Conservation (phyloP, 2,329 filamentous ascomycete genomes). For the Byssoonygena ceratinophila region DNA sequence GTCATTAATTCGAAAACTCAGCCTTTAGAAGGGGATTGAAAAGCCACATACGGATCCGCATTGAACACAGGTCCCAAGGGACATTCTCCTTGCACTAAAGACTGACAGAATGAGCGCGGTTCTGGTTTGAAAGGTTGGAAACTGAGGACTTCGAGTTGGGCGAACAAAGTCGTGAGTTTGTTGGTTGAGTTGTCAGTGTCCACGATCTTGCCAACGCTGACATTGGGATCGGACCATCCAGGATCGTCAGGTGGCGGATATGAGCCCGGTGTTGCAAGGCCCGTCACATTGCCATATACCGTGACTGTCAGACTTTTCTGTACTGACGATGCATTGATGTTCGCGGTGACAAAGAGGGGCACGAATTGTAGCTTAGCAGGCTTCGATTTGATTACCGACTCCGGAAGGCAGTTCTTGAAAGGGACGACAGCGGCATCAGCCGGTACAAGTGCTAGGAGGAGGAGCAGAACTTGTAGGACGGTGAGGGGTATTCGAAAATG, state of each 20-base stretch:
- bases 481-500: background rate
- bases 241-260: conserved; percentile 52
- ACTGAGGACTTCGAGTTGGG: conserved; percentile 61
- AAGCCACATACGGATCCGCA: conserved; percentile 40
- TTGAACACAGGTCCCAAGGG: conserved; percentile 66
- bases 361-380: conserved; percentile 65
- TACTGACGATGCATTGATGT: conserved; percentile 45
- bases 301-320: conserved; percentile 52
- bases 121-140: conserved; percentile 56
- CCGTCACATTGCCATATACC: conserved; percentile 84
- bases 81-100: conserved; percentile 52
- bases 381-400: conserved; percentile 47
- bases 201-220: conserved; percentile 66
- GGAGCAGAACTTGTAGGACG: conserved; percentile 1
- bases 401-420: conserved; percentile 72
- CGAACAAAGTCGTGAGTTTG: conserved; percentile 62
- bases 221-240: conserved; percentile 51
- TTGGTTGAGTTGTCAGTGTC: conserved; percentile 48
- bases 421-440: conserved; percentile 54
- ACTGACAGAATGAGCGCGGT: conserved; percentile 55
- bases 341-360: conserved; percentile 56
- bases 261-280: conserved; percentile 47
- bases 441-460: conserved; percentile 20
- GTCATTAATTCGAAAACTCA: background rate
- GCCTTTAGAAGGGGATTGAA: background rate